Conservation (phyloP, 148 eudicot species). For the Nyssa sinensis region DNA sequence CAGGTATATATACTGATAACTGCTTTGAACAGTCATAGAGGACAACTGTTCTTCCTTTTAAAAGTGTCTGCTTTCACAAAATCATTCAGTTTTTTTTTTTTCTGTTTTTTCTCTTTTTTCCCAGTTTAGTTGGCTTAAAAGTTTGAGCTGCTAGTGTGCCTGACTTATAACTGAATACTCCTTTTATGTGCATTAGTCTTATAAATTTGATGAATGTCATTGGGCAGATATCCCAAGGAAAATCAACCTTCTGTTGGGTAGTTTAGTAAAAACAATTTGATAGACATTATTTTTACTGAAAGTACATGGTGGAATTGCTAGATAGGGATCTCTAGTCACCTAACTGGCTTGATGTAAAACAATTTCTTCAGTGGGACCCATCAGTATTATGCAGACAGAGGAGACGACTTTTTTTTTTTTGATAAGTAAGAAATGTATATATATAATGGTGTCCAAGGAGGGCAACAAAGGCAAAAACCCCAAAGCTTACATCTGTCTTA, state of each 20-base stretch:
- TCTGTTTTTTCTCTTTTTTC: neutral
- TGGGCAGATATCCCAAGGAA: neutral
- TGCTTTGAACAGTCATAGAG: slow-evolving; percentile 9
- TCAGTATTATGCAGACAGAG: no score
- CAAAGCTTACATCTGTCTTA: no score
- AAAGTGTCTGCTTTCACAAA: neutral
- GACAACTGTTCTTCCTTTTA: neutral
- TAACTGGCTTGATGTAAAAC: no score
- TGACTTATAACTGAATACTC: no score
- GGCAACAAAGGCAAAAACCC: no score
- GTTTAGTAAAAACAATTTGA: neutral
- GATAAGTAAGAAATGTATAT: no score
- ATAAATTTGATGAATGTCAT: neutral
- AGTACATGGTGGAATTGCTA: no score
- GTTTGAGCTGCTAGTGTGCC: neutral
- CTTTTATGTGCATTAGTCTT: neutral
- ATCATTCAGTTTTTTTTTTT: neutral
- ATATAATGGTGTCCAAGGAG: no score
- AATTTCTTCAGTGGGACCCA: no score
- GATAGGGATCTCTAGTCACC: neutral
- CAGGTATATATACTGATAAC: neutral
- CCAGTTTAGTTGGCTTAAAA: no score
- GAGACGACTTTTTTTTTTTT: no score
- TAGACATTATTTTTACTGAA: no score
- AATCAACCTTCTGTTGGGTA: neutral